These are phyloP conservation scores for Chrysoporthe puriensis DNA, from an alignment of 2,329 filamentous ascomycete genomes.

Conservation along the genomic window DNA sequence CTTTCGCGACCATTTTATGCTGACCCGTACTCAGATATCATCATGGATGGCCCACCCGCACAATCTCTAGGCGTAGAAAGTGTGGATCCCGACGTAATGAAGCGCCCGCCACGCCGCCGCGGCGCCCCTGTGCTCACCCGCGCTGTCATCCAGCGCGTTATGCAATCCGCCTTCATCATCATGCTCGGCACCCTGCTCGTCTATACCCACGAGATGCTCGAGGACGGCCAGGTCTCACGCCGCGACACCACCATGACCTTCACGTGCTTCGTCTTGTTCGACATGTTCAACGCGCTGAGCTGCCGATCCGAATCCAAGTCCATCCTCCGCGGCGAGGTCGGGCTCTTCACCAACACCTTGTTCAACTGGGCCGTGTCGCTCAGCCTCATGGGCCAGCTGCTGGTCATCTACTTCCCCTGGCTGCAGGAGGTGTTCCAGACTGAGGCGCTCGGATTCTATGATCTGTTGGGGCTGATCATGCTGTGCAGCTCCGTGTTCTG, in stretches of 20 bases:
- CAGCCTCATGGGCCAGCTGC: constrained; percentile 80
- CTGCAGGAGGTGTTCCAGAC: constrained; percentile 96
- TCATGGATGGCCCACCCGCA: constrained; percentile 98
- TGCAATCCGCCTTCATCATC: constrained; percentile 86
- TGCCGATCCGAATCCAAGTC: constrained; percentile 93
- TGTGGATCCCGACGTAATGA: constrained; percentile 94
- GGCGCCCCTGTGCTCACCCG: constrained; percentile 90
- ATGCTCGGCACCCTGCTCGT: constrained; percentile 90
- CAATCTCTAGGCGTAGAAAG: constrained; percentile 96
- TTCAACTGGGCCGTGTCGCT: constrained; percentile 96
- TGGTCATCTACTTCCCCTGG: constrained; percentile 94
- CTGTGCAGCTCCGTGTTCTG: constrained; percentile 92
- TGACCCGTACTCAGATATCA: constrained; percentile 70
- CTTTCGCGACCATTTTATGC: background rate
- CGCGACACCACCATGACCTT: constrained; percentile 99
- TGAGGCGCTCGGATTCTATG: constrained; percentile 74
- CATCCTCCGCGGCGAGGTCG: constrained; percentile 81
- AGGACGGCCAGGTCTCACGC: constrained; percentile 80
- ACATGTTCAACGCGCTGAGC: constrained; percentile 98
- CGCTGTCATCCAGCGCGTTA: constrained; percentile 78
- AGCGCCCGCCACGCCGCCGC: constrained; percentile 81
- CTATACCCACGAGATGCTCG: constrained; percentile 88
- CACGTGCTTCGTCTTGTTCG: constrained; percentile 97
- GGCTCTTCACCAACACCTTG: constrained; percentile 82
- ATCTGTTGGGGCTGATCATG: constrained; percentile 72